These are phyloP conservation scores for Striga asiatica DNA, from an alignment of 257 asterid species.

Conservation along the genomic window DNA sequence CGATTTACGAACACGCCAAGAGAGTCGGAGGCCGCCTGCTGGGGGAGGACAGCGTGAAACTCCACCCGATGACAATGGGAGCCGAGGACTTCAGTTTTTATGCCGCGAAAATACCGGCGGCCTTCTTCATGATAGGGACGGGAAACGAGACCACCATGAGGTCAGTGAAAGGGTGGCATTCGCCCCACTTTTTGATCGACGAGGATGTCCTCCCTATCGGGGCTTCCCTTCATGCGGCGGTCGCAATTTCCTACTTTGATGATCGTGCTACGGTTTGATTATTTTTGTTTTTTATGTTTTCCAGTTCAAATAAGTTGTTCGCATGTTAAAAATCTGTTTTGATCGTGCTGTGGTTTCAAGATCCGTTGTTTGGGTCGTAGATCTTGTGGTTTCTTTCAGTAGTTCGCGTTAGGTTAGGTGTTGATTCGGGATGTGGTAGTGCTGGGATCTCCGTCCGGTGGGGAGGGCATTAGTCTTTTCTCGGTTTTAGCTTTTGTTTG, in stretches of 20 bases:
- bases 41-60: slow-evolving; percentile 37
- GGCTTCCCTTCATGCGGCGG: slow-evolving; percentile 83
- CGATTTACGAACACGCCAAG: slow-evolving; percentile 51
- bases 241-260: slow-evolving; percentile 55
- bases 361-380: no score
- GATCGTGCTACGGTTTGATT: slow-evolving; percentile 3
- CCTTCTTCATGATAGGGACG: slow-evolving; percentile 43
- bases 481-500: no score
- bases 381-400: no score
- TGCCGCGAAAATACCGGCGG: slow-evolving; percentile 47
- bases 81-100: slow-evolving; percentile 93
- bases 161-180: slow-evolving; percentile 34
- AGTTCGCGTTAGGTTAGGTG: no score
- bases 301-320: not conserved
- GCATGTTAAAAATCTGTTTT: no score
- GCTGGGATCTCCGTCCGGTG: no score
- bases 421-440: no score
- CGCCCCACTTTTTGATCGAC: slow-evolving; percentile 49
- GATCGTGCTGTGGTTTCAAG: no score
- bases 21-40: slow-evolving; percentile 45
- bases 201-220: slow-evolving; percentile 68
- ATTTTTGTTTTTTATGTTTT: not conserved
- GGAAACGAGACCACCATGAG: slow-evolving; percentile 38
- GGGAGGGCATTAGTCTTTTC: no score
- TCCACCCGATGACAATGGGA: slow-evolving; percentile 32